phyloP scores from a whole-genome alignment of 768 basidiomycete species.

The Russula foetens region DNA sequence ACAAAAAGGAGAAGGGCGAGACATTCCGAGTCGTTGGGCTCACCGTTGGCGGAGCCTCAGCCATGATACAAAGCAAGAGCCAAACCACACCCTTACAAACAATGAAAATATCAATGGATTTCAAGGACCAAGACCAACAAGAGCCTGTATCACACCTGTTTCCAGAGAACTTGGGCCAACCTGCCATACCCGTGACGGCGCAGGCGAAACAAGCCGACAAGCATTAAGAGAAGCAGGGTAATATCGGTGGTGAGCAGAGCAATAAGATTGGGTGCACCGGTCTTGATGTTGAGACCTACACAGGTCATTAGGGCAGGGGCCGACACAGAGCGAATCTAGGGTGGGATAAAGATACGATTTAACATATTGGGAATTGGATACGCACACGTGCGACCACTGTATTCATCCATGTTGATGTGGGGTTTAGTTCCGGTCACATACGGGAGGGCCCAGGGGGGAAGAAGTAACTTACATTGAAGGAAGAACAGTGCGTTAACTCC shows the following conservation, averaged over 20 bases:
- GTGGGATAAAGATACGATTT: too few species aligned
- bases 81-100: neutral
- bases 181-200: neutral
- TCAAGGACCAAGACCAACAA: neutral
- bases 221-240: neutral
- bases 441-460: too few species aligned
- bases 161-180: neutral
- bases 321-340: too few species aligned
- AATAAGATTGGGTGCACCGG: too few species aligned
- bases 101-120: neutral
- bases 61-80: neutral
- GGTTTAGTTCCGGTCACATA: too few species aligned
- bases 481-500: too few species aligned
- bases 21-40: neutral
- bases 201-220: conserved; percentile 1
- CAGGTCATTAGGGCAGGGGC: too few species aligned
- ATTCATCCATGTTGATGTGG: too few species aligned
- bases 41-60: neutral
- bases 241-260: neutral
- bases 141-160: neutral
- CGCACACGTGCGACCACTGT: too few species aligned
- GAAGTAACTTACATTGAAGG: too few species aligned
- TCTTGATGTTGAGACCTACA: too few species aligned
- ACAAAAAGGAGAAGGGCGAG: neutral
- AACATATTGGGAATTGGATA: too few species aligned